Conservation (phyloP, 495 filamentous ascomycete species). For the Penicillium manginii region DNA sequence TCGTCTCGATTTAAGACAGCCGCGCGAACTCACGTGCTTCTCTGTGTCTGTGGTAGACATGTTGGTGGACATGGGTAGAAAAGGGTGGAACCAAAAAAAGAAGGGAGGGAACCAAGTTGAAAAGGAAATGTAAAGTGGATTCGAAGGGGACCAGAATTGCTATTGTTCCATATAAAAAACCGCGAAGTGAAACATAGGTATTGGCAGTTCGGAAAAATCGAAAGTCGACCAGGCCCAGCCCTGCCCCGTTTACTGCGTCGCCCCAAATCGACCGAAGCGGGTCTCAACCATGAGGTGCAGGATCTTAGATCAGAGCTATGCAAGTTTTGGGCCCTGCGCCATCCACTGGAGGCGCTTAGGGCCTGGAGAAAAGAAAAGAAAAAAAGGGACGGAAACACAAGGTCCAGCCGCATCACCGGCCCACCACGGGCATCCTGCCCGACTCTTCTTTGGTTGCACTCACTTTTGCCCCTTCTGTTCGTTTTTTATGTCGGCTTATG, state of each 20-base stretch:
- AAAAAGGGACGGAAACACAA: slow-evolving; percentile 10
- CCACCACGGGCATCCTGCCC: slow-evolving; percentile 27
- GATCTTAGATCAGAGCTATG: slow-evolving; percentile 25
- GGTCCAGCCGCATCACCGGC: slow-evolving; percentile 26
- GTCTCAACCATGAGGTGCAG: slow-evolving; percentile 26
- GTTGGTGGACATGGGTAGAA: slow-evolving; percentile 11
- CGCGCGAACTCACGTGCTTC: slow-evolving; percentile 45
- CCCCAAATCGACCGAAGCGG: slow-evolving; percentile 21
- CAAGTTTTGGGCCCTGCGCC: not conserved
- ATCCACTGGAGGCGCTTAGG: slow-evolving; percentile 14
- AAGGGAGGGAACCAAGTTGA: slow-evolving; percentile 20
- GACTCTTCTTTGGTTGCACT: slow-evolving; percentile 22
- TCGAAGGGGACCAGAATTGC: slow-evolving; percentile 6
- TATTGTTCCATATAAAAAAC: slow-evolving; percentile 15
- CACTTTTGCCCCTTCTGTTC: slow-evolving; percentile 14
- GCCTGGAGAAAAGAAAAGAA: slow-evolving; percentile 12
- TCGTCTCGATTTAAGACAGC: slow-evolving; percentile 33
- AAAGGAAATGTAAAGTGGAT: slow-evolving; percentile 28
- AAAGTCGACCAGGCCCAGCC: slow-evolving; percentile 7
- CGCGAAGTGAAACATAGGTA: slow-evolving; percentile 4
- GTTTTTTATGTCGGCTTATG: slow-evolving; percentile 28
- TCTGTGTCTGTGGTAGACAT: slow-evolving; percentile 27
- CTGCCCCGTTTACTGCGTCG: slow-evolving; percentile 8
- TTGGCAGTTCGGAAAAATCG: slow-evolving; percentile 6
- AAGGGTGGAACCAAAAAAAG: slow-evolving; percentile 15